These are phyloP conservation scores for Barnettozyma wickerhamii DNA, from an alignment of 805 yeast species.

Conservation along the genomic window DNA sequence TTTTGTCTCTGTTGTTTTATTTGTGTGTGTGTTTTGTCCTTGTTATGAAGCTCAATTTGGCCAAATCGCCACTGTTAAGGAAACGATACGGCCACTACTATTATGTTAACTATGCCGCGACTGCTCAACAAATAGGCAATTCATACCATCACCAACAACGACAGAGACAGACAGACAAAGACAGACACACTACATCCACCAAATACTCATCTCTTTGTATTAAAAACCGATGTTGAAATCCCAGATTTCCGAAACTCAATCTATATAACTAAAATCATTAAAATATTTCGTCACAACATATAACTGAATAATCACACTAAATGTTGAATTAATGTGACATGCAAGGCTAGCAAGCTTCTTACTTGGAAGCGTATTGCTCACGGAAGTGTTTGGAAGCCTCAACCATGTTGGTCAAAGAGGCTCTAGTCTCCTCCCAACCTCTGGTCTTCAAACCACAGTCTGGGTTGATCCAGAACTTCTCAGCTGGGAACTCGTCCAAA, in stretches of 20 bases:
- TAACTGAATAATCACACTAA: constrained; percentile 5
- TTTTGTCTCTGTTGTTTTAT: no score
- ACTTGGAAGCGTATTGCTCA: constrained; percentile 36
- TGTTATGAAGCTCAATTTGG: no score
- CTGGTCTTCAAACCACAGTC: constrained; percentile 99
- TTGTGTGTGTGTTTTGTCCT: no score
- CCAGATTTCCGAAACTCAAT: constrained; percentile 11
- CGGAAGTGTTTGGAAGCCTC: constrained; percentile 98
- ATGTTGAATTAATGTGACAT: constrained; percentile 12
- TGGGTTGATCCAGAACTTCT: constrained; percentile 99
- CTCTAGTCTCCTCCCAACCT: constrained; percentile 98
- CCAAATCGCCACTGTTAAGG: constrained; percentile 5
- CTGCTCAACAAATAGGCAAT: neutral
- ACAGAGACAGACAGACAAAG: neutral
- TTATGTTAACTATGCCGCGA: no score
- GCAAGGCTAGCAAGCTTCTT: neutral
- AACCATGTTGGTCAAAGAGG: constrained; percentile 96
- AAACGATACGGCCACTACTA: no score
- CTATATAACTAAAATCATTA: constrained; percentile 12
- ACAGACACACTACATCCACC: no score
- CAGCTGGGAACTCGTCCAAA: constrained; percentile 95
- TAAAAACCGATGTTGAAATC: constrained; percentile 15
- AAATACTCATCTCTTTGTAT: constrained; percentile 8
- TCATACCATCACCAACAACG: neutral
- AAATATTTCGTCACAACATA: constrained; percentile 5